Percentiles rank a stretch among this genome's conserved stretches.
Conservation (phyloP, 805 yeast species). For the Barnettozyma populi region DNA sequence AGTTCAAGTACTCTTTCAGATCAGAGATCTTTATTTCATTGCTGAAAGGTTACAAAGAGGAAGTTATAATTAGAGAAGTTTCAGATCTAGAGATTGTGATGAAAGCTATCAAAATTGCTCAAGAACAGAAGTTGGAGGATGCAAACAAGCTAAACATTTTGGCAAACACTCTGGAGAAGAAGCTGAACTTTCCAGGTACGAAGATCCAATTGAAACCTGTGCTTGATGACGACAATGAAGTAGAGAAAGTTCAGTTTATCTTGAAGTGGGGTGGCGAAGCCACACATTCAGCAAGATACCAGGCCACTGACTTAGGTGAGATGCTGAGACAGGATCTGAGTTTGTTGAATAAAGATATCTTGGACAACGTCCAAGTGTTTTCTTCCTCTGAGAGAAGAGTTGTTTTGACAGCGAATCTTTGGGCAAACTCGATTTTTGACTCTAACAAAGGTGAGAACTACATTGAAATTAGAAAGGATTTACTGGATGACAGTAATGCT, state of each 20-base stretch:
- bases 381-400: slow-evolving; percentile 96
- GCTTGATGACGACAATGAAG: slow-evolving; percentile 56
- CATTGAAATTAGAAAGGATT: slow-evolving; percentile 78
- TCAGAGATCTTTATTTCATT: slow-evolving; percentile 81
- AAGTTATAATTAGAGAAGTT: slow-evolving; percentile 88
- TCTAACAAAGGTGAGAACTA: slow-evolving; percentile 73
- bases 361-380: slow-evolving; percentile 79
- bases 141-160: slow-evolving; percentile 68
- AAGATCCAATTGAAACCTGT: slow-evolving; percentile 94
- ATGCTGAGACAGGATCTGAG: slow-evolving; percentile 90
- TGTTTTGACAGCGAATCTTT: slow-evolving; percentile 83
- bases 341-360: slow-evolving; percentile 74
- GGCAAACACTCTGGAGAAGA: slow-evolving; percentile 80
- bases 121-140: slow-evolving; percentile 76
- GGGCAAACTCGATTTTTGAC: slow-evolving; percentile 62
- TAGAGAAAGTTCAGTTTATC: slow-evolving; percentile 93
- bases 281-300: slow-evolving; percentile 93
- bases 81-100: slow-evolving; percentile 81
- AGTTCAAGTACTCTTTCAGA: slow-evolving; percentile 90
- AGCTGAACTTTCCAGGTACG: slow-evolving; percentile 89
- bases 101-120: slow-evolving; percentile 78
- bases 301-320: slow-evolving; percentile 93
- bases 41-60: slow-evolving; percentile 91
- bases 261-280: slow-evolving; percentile 99
- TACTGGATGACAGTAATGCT: slow-evolving; percentile 94